Evolutionary conservation across 139 green algal species (phyloP), one percentile per base, ranked within the genome.

Genomic region (Nannochloris sp.): DNA sequence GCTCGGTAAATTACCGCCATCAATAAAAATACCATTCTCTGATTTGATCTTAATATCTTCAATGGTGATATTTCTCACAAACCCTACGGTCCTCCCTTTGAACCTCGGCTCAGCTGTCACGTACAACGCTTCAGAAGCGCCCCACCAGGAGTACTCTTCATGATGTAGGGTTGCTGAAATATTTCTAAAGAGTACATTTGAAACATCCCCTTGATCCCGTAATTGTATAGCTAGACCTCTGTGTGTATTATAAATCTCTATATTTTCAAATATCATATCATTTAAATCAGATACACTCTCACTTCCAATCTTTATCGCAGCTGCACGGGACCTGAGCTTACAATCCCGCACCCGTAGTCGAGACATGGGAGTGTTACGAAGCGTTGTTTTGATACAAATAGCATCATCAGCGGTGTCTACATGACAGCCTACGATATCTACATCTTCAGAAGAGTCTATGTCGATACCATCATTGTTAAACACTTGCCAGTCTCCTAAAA

Each of bases 401-500:
- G 72, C 76, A 25, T 83, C 72, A 53, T 82, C 75, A 7, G 75
- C 75, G 7, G 75, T 82, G 56, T 67, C 29, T 10, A 82, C 34
- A 44, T 57, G 19, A 34, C 55, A 61, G 14, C 42, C 25, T 9
- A 14, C 24, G 5, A 82, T 19, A 19, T 37, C 58, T 12, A 82
- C 71, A 14, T 73, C 25, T 30, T 31, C 27, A 15, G 58, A 77
- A 59, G 57, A 46, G 48, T 80, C 68, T 0, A 83, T 47, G 53
- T 83, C 67, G 23, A 83, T 80, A 30, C 76, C 77, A 39, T 83
- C 77, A 30, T 70, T 81, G 65, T 83, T 83, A 3, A 73, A 48
- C 42, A 83, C 64, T 44, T 38, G 31, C 37, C 42, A 45, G 65
- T 76, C 69, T 27, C 73, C 66, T 5, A 6, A 15, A 14, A 83